Evolutionary conservation across 2,329 filamentous ascomycete species (phyloP), one percentile per base, ranked within the genome.

Genomic region (Trichophyton simii): DNA sequence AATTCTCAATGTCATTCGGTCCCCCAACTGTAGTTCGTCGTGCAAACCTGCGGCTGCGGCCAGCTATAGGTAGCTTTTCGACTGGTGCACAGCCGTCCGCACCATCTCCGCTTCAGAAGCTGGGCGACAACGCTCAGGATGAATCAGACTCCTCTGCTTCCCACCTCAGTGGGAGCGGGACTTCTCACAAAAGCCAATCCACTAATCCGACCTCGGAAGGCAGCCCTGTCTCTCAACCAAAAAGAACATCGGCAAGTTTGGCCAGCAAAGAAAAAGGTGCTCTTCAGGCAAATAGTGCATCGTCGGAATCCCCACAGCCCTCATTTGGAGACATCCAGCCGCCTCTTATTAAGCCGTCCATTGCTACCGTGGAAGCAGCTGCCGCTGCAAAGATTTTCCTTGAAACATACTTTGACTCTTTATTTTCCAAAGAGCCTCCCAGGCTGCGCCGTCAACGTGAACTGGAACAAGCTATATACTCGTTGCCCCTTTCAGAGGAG

Each of bases 301-400:
- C 46, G n/a, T 58, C 46, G 18, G 41, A 59, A 22, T 42, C 48
- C 18, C 58, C 60, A 22, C 9, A 41, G 9, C 22, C 42, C 25
- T 52, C 52, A 28, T 46, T 44, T 25, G 44, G 63, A 20, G 65
- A 66, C 52, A 59, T 59, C 28, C 34, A 38, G 34, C 62, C 67
- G 8, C 42, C 58, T 41, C 38, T 61, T 15, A 42, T 65, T 48
- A 57, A 66, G 6, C 71, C 73, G 0, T 75, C 75, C 2, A 73
- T 77, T 57, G 59, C 72, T 13, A 95, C 91, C 0, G 86, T 90
- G 0, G 92, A 97, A 74, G 84, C 82, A 63, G 83, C 86, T 2
- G 85, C 90, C 0, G 87, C 89, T 0, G 87, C 89, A 50, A 96
- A 95, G 72, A 83, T 95, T 20, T 95, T 85, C 67, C 80, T 97